Conservation (phyloP, 2,329 filamentous ascomycete genomes). For the Xylaria sp. region DNA sequence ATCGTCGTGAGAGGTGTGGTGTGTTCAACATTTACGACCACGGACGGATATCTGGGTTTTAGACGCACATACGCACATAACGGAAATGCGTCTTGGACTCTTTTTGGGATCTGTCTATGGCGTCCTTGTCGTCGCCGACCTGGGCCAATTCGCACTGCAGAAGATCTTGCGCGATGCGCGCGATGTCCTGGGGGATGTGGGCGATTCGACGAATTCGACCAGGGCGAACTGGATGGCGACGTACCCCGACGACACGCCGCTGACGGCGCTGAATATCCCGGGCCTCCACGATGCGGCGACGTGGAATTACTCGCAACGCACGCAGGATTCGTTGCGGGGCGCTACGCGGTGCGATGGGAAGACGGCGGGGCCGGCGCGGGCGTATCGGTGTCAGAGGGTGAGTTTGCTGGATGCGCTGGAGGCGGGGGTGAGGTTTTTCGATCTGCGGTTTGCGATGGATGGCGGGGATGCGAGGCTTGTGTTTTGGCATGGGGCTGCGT, state of each 20-base stretch:
- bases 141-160: constrained; percentile 36
- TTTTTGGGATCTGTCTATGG: neutral
- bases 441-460: constrained; percentile 46
- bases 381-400: constrained; percentile 40
- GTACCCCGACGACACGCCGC: constrained; percentile 37
- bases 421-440: constrained; percentile 45
- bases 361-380: constrained; percentile 25
- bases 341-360: constrained; percentile 38
- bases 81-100: neutral
- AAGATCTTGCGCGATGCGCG: constrained; percentile 39
- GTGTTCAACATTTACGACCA: too few relatives aligned
- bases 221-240: constrained; percentile 41
- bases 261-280: constrained; percentile 46
- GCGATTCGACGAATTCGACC: constrained; percentile 14
- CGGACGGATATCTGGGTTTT: neutral
- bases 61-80: neutral
- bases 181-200: constrained; percentile 41
- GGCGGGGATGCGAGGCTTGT: constrained; percentile 40
- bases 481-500: constrained; percentile 44
- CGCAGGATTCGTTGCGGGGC: constrained; percentile 35
- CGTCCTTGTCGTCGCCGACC: neutral
- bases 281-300: constrained; percentile 47
- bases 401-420: constrained; percentile 37
- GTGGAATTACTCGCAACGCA: constrained; percentile 45
- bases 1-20: neutral